Evolutionary conservation across 441 rosid species (phyloP), one percentile per base, ranked within the genome.

Genomic region (Flueggea neowawraea): DNA sequence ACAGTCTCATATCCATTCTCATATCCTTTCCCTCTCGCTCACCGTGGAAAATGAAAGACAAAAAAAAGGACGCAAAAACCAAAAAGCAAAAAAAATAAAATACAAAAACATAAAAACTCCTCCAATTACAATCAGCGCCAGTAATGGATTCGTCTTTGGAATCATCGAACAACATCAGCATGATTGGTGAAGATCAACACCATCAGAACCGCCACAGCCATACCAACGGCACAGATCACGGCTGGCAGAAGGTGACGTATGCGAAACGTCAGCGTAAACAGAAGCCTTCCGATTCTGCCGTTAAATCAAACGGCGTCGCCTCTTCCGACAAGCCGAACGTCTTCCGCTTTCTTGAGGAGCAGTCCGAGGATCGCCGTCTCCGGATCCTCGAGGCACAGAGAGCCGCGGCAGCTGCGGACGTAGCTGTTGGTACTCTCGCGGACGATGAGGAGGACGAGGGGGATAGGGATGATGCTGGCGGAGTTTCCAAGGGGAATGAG

Each of bases 161-260:
- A 36, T 36, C 9, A 36, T 36, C 41, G 41, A 36, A 36, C 41
- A 36, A 8, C 41, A 8, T 36, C 14, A 75, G 54, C 48, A 73
- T 78, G 41, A 73, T 48, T 68, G 75, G 65, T 69, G 75, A 78
- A 62, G 53, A 65, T 66, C 51, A 58, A 61, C 68, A 39, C 61
- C 64, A 78, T 65, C n/a, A 52, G 66, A 53, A 58, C 72, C 13
- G 55, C 70, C 17, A 65, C 59, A 57, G 54, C 44, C 54, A 31
- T 36, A 15, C 53, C 65, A 16, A 54, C 41, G 59, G 58, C 72
- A 9, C 15, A 65, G 95, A 90, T 68, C 86, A 90, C 54, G 95
- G 95, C 51, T 90, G 96, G 95, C 83, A 85, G 60, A 85, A 83
- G 68, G 96, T 90, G 3, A 78, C 82, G 48, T 85, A 90, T 76